These are phyloP conservation scores for Isoetes engelmannii DNA, from an alignment of 83 land plant species.

Conservation along the genomic window DNA sequence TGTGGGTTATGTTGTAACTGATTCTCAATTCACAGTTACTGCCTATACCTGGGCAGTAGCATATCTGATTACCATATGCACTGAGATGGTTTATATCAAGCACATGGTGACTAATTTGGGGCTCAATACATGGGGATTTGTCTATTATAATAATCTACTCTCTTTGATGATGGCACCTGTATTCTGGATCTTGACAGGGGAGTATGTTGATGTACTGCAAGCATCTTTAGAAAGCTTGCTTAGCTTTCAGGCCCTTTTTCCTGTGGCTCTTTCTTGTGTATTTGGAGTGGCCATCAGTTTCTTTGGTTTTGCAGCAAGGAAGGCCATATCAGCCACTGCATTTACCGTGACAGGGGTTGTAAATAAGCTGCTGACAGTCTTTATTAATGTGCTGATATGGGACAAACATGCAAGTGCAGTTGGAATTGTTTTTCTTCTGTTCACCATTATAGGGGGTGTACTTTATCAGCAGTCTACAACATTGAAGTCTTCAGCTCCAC, in stretches of 20 bases:
- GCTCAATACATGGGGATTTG: conserved; percentile 14
- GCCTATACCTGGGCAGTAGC: conserved; percentile 14
- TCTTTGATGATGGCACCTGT: conserved; percentile 71
- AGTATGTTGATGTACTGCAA: background rate
- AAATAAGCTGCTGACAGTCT: conserved; percentile 15
- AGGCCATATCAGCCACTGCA: conserved; percentile 88
- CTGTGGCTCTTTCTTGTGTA: conserved; percentile 6
- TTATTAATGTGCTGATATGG: conserved; percentile 15
- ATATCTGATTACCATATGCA: conserved; percentile 4
- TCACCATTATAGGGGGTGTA: conserved; percentile 13
- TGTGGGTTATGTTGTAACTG: conserved; percentile 7
- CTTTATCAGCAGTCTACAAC: conserved; percentile 13
- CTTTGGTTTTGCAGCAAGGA: conserved; percentile 49
- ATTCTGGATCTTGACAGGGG: conserved; percentile 53
- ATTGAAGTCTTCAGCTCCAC: background rate
- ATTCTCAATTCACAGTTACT: conserved; percentile 7
- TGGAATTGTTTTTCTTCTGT: conserved; percentile 6
- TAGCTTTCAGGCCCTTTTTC: background rate
- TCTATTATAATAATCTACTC: conserved; percentile 46
- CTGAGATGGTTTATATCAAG: conserved; percentile 18
- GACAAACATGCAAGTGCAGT: conserved; percentile 13
- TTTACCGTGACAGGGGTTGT: conserved; percentile 27
- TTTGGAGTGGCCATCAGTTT: conserved; percentile 16
- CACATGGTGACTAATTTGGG: conserved; percentile 11
- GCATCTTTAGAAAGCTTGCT: conserved; percentile 2